Base-by-base conservation (phyloP, 805 yeast genomes). In the Hanseniaspora occidentalis region DNA sequence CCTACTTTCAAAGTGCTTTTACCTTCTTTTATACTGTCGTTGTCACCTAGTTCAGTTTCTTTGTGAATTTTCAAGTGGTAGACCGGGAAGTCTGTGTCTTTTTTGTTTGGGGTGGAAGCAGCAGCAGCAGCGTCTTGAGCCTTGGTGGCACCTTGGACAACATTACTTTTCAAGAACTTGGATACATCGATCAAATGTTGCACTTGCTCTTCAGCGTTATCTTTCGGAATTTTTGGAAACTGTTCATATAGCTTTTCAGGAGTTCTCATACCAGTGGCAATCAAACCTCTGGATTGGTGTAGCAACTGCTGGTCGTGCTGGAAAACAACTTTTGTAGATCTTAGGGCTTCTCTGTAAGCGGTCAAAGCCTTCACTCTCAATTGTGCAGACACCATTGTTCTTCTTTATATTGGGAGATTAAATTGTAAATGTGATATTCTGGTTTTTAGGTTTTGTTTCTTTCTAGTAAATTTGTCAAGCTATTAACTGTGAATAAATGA, bases 1-100 rank as follows among this genome's bases (percentile, higher is more conserved):
- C 71, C 69, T 19, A 36, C 37, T 13, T 36, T 36, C 57, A 73
- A 57, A 6, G 64, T 61, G 43, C 54, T 56, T 43, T 65, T 67
- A 34, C 67, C 61, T 46, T 64, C 71, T 56, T 79, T 82, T 49
- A 84, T 70, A 36, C 76, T 69, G 26, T 86, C 94, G 57, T 89
- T 89, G 54, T 86, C 95, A 16, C 96, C 97, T 39, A 89, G 65
- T 60, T 89, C 97, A 0, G 94, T 83, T 37, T 80, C 75, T 37
- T 73, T 61, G 54, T 85, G 96, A 49, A 89, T 77, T 48, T 79
- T 79, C 51, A 89, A 66, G 38, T 52, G 56, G 24, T 54, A 58
- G 8, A 2, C 66, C 70, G 13, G 64, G 64, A 2, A 58, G n/a
- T n/a, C n/a, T n/a, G n/a, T n/a, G 9, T 22, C 23, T 16, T 35